Conservation (phyloP, 75 land plant genomes). For the Picea glauca region DNA sequence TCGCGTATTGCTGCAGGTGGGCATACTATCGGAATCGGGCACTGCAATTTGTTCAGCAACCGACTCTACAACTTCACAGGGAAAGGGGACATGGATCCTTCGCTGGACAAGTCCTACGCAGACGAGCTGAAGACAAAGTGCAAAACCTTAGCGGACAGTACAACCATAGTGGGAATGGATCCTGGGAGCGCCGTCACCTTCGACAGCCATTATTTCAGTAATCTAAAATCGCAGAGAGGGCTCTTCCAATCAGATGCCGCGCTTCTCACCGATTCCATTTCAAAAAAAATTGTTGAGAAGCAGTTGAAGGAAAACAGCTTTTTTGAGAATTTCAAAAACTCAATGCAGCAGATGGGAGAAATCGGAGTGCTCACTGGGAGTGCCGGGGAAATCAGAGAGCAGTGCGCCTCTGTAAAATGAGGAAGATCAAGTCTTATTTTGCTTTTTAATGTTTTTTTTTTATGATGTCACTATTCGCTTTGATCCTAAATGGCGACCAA, state of each 20-base stretch:
- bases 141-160: conserved; percentile 8
- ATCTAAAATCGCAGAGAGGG: conserved; percentile 24
- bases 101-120: conserved; percentile 26
- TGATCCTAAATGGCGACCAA: no score
- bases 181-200: conserved; percentile 27
- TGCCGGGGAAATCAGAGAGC: conserved; percentile 14
- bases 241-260: conserved; percentile 47
- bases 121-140: conserved; percentile 17
- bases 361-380: conserved; percentile 19
- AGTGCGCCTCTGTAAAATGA: conserved; percentile 2
- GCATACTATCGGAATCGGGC: conserved; percentile 55
- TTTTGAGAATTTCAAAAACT: conserved; percentile 14
- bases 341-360: conserved; percentile 18
- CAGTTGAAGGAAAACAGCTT: background rate
- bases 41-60: conserved; percentile 29
- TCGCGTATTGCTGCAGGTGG: conserved; percentile 18
- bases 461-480: no score
- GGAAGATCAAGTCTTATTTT: background rate
- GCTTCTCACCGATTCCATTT: conserved; percentile 23
- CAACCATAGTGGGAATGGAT: conserved; percentile 34
- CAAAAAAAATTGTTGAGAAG: background rate
- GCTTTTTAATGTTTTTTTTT: no score
- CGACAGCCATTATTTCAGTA: conserved; percentile 44
- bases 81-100: conserved; percentile 44
- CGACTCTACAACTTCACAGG: conserved; percentile 65